Conservation (phyloP, 2,329 filamentous ascomycete species). For the Colletotrichum noveboracense region DNA sequence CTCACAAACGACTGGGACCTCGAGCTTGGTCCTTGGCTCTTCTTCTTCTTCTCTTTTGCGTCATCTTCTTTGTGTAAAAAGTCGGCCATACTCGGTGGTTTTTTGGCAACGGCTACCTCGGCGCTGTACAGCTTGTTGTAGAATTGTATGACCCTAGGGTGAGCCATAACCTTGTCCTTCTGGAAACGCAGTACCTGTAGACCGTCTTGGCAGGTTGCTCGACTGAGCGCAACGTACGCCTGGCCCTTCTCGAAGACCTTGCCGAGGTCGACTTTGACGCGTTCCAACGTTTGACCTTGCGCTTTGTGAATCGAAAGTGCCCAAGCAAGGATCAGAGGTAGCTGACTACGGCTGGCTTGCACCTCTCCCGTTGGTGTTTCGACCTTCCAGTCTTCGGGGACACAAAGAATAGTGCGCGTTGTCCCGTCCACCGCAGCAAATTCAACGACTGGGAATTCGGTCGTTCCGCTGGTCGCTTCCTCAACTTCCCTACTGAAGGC, state of each 20-base stretch:
- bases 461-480: conserved; percentile 36
- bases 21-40: conserved; percentile 21
- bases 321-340: conserved; percentile 95
- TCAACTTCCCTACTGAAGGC: conserved; percentile 49
- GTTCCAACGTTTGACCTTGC: conserved; percentile 90
- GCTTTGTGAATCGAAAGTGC: conserved; percentile 98
- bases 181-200: conserved; percentile 90
- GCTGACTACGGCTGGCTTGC: conserved; percentile 81
- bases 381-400: conserved; percentile 93
- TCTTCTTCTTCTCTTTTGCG: conserved; percentile 31
- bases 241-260: conserved; percentile 97
- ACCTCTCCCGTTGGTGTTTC: conserved; percentile 95
- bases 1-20: conserved; percentile 15
- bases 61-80: conserved; percentile 36
- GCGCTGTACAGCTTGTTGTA: conserved; percentile 83
- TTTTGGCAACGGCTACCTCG: conserved; percentile 54
- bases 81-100: conserved; percentile 39
- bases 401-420: conserved; percentile 77
- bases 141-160: conserved; percentile 83
- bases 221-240: conserved; percentile 94
- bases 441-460: conserved; percentile 81
- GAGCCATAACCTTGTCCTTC: conserved; percentile 90
- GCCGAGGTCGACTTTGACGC: conserved; percentile 92
- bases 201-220: conserved; percentile 86
- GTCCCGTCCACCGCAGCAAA: conserved; percentile 84